phyloP scores from a whole-genome alignment of 208 protist species.

The Naegleria fowleri region DNA sequence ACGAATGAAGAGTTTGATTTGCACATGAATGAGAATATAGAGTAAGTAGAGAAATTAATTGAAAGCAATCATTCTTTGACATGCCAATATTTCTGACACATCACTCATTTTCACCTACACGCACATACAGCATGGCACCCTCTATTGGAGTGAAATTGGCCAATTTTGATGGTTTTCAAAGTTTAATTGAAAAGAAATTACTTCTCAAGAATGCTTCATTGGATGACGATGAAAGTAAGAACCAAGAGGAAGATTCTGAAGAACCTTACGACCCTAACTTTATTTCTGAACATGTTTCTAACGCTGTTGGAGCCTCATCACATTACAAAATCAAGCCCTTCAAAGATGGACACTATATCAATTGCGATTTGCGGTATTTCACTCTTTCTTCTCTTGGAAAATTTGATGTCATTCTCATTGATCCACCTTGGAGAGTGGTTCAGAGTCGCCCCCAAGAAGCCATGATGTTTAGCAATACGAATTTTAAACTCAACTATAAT shows the following conservation, averaged over 20 bases:
- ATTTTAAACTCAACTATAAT: conserved; percentile 32
- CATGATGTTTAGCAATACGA: conserved; percentile 43
- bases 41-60: no score
- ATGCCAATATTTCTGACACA: no score
- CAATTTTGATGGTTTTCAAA: background rate
- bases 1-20: background rate
- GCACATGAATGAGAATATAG: background rate
- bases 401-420: conserved; percentile 49
- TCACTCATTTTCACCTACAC: no score
- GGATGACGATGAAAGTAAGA: background rate
- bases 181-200: background rate
- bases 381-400: conserved; percentile 37
- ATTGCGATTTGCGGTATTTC: conserved; percentile 42
- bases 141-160: background rate
- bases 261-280: background rate
- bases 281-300: background rate
- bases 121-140: background rate
- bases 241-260: background rate
- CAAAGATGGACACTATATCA: conserved; percentile 34
- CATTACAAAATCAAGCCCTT: background rate
- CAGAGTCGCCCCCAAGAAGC: conserved; percentile 31
- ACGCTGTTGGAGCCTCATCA: background rate
- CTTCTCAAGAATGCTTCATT: background rate
- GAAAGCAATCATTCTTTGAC: no score
- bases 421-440: conserved; percentile 43